Evolutionary conservation across 2,329 filamentous ascomycete genomes (phyloP), one percentile per base, ranked within the genome.

Genomic region (Trichoderma citrinoviride): DNA sequence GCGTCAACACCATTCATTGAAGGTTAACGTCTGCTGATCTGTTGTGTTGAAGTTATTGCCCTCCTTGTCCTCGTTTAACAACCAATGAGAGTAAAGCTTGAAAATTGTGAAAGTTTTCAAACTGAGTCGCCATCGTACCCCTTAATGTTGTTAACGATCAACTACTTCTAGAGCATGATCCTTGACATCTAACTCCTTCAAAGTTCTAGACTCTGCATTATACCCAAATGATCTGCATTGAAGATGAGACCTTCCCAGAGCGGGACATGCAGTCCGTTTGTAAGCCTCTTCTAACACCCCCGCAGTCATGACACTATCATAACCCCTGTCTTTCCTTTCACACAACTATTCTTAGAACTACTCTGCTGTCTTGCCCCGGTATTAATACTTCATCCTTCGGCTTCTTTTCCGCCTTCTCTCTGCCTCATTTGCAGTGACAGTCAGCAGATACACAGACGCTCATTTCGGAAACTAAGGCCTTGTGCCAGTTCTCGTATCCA

Each of bases 371-470:
- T 41, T 27, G 15, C 21, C 46, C 23, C 23, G 12, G 7, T 52
- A 61, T 61, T 61, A 52, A 61, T 41, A 61, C 46, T 43, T 7
- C 46, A 52, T 61, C 29, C 33, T 50, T 61, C 57, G 57, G 57
- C 46, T 61, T 61, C 57, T 61, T 61, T 61, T 61, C 57, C 57
- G 57, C 23, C 57, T 29, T 40, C 27, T 52, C n/a, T 27, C 21
- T 25, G 21, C 21, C 33, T 60, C 33, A 14, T 33, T 41, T 27
- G 17, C 57, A 37, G 46, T 25, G 46, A 41, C 46, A 29, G 27
- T 43, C 25, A 40, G 8, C 10, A 37, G 17, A 23, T 25, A 23
- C 29, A 3, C 50, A 40, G 50, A 29, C n/a, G 50, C 15, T 40
- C 50, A 12, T 23, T 17, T 40, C 50, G 19, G 50, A 40, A 54